Evolutionary conservation across 1,284 basidiomycete genomes (phyloP).

Genomic region (Ceratobasidium sp.): DNA sequence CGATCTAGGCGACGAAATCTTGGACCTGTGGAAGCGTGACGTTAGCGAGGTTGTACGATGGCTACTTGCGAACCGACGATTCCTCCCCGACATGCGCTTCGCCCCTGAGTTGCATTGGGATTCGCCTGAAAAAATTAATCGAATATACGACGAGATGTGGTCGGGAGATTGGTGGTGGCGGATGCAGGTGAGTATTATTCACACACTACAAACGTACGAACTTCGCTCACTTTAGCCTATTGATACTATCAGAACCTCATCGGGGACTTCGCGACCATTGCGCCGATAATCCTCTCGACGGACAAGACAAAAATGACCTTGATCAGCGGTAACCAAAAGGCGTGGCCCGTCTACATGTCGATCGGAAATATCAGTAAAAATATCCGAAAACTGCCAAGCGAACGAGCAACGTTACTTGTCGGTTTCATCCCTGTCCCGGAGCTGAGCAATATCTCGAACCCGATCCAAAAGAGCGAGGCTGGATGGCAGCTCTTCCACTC

Average conservation of each 20-base stretch:
- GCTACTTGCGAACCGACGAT: conserved; percentile 39
- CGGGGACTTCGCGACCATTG: conserved; percentile 28
- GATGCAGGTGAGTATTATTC: conserved; percentile 25
- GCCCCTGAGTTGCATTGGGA: conserved; percentile 9
- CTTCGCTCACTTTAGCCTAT: neutral
- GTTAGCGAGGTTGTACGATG: conserved; percentile 56
- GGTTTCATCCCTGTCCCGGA: conserved; percentile 6
- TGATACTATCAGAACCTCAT: neutral
- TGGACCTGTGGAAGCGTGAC: conserved; percentile 49
- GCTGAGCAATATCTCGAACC: neutral
- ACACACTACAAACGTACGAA: neutral
- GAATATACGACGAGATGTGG: conserved; percentile 45
- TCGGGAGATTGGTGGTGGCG: conserved; percentile 47
- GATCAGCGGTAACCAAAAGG: conserved; percentile 40
- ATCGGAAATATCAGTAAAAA: conserved; percentile 48
- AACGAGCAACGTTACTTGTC: conserved; percentile 36
- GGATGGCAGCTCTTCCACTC: conserved; percentile 51
- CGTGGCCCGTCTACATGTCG: conserved; percentile 47
- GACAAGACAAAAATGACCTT: conserved; percentile 46
- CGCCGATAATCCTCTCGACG: conserved; percentile 42
- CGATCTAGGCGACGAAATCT: conserved; percentile 47
- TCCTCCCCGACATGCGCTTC: conserved; percentile 31
- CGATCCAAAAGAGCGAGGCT: neutral
- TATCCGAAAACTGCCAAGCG: neutral
- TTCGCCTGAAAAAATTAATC: neutral